A percentile compares a stretch with the other conserved stretches of the same genome.
Evolutionary conservation across 116 monocot species (phyloP).

Genomic region (Trichopus zeylanicus): DNA sequence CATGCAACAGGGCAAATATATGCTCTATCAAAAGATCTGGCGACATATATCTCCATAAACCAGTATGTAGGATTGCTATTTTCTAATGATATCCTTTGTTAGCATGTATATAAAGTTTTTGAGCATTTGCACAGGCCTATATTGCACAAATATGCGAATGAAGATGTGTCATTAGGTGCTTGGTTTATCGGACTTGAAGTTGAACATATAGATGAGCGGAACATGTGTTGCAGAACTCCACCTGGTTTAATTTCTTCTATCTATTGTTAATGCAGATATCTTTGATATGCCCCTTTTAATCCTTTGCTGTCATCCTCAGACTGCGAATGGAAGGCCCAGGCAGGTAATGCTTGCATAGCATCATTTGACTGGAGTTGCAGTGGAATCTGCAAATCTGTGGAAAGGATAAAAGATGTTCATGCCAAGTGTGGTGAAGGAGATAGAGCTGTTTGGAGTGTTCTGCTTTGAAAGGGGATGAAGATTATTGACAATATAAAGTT

Average conservation of each 20-base stretch:
- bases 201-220: slow-evolving; percentile 78
- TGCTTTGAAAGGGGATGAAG: slow-evolving; percentile 29
- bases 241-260: slow-evolving; percentile 33
- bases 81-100: not conserved
- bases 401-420: slow-evolving; percentile 77
- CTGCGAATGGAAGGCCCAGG: slow-evolving; percentile 95
- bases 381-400: slow-evolving; percentile 88
- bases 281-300: too few relatives aligned
- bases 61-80: too few relatives aligned
- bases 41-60: slow-evolving; percentile 85
- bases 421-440: slow-evolving; percentile 80
- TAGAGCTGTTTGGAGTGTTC: slow-evolving; percentile 64
- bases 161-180: slow-evolving; percentile 88
- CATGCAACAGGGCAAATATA: slow-evolving; percentile 96
- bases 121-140: slow-evolving; percentile 57
- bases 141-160: slow-evolving; percentile 85
- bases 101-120: not conserved
- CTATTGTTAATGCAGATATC: not conserved
- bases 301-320: not conserved
- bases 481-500: too few relatives aligned
- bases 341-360: slow-evolving; percentile 85
- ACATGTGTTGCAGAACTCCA: slow-evolving; percentile 86
- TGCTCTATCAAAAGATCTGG: slow-evolving; percentile 85
- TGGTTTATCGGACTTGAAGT: too few relatives aligned
- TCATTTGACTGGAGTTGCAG: slow-evolving; percentile 98